phyloP scores from a whole-genome alignment of 2,329 filamentous ascomycete genomes.

The Claviceps arundinis region DNA sequence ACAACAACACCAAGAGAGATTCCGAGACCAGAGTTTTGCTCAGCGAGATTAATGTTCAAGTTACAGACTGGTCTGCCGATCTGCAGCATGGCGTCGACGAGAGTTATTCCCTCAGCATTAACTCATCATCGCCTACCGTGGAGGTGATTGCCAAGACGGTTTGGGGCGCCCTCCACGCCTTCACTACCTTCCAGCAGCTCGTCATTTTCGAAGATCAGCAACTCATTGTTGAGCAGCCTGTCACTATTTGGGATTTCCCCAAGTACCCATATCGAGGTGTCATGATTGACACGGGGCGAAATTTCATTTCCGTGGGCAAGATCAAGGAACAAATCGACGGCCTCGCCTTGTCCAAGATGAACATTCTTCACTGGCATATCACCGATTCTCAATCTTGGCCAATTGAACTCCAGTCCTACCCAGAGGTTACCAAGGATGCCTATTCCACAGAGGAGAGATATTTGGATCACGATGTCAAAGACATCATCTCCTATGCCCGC shows the following conservation, averaged over 20 bases:
- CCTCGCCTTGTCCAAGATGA: slow-evolving; percentile 42
- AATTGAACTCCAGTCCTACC: slow-evolving; percentile 33
- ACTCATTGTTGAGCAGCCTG: slow-evolving; percentile 38
- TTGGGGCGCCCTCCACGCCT: slow-evolving; percentile 41
- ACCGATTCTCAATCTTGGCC: slow-evolving; percentile 44
- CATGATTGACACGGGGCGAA: slow-evolving; percentile 41
- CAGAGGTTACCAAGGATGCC: slow-evolving; percentile 38
- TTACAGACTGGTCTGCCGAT: slow-evolving; percentile 30
- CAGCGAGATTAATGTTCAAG: slow-evolving; percentile 29
- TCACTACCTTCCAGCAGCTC: slow-evolving; percentile 44
- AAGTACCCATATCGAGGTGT: slow-evolving; percentile 40
- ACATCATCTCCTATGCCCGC: slow-evolving; percentile 34
- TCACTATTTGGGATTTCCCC: slow-evolving; percentile 34
- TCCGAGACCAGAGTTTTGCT: slow-evolving; percentile 15
- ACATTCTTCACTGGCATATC: slow-evolving; percentile 44
- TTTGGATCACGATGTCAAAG: slow-evolving; percentile 26
- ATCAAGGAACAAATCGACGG: slow-evolving; percentile 40
- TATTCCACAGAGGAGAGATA: slow-evolving; percentile 37
- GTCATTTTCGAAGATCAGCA: slow-evolving; percentile 32
- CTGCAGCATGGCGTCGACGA: slow-evolving; percentile 43
- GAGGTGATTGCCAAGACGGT: slow-evolving; percentile 34
- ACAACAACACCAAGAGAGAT: slow-evolving; percentile 18
- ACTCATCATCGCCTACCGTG: slow-evolving; percentile 24
- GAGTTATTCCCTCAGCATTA: slow-evolving; percentile 37
- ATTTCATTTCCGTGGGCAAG: slow-evolving; percentile 37